Conservation (phyloP, 2,329 filamentous ascomycete species). For the Drechslerella stenobrocha region DNA sequence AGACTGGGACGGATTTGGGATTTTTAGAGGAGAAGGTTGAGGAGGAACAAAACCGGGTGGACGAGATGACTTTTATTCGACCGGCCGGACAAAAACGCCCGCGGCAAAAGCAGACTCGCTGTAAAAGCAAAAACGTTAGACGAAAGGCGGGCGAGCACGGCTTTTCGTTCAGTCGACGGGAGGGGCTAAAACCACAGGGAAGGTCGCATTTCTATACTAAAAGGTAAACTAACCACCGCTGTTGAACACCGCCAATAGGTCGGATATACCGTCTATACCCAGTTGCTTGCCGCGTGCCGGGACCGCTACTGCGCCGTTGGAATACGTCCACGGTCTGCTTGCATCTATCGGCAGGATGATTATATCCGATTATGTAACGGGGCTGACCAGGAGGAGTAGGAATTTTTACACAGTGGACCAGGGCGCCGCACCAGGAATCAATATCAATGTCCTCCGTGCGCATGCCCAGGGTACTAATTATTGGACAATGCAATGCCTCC, state of each 20-base stretch:
- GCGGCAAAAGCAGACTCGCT: no score
- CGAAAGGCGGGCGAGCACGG: slow-evolving; percentile 38
- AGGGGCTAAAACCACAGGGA: slow-evolving; percentile 21
- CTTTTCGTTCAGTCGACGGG: slow-evolving; percentile 36
- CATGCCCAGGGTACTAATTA: no score
- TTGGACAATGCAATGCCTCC: no score
- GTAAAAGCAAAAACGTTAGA: background rate
- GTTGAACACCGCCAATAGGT: no score
- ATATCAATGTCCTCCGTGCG: no score
- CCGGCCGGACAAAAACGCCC: slow-evolving; percentile 1
- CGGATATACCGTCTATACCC: no score
- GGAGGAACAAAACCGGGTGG: slow-evolving; percentile 16
- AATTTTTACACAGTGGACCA: no score
- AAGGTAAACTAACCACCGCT: background rate
- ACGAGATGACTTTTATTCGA: slow-evolving; percentile 47
- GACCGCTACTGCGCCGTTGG: slow-evolving; percentile 15
- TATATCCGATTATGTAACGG: no score
- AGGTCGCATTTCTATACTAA: slow-evolving; percentile 22
- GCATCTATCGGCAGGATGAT: no score
- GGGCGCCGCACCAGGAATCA: no score
- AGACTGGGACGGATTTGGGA: slow-evolving; percentile 10
- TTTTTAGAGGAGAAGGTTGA: slow-evolving; percentile 25
- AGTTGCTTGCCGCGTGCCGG: no score
- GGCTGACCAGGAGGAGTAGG: no score
- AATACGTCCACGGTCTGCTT: slow-evolving; percentile 12